phyloP scores from a whole-genome alignment of 352 stramenopile genomes.

The Globisporangium nodosum region DNA sequence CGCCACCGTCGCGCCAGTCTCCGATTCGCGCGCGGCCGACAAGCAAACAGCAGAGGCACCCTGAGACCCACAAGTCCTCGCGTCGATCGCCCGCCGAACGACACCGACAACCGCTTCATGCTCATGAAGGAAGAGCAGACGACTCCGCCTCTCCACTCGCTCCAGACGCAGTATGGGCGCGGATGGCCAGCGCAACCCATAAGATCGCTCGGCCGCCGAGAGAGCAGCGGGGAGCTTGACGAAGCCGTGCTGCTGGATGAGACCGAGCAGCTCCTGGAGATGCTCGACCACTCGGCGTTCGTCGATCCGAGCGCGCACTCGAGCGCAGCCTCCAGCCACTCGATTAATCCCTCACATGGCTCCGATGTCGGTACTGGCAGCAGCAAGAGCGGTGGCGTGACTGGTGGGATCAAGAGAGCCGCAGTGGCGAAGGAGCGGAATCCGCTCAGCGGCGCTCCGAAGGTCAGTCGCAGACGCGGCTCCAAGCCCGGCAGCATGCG shows the following conservation, averaged over 20 bases:
- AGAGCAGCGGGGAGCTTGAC: neutral
- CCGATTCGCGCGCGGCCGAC: neutral
- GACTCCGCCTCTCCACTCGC: neutral
- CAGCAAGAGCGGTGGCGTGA: neutral
- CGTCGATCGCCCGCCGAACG: neutral
- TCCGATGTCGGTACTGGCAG: neutral
- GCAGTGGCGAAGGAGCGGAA: neutral
- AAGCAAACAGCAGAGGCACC: neutral
- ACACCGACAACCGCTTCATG: neutral
- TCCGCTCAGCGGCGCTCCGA: neutral
- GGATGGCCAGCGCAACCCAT: neutral
- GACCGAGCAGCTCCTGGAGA: slow-evolving; percentile 2
- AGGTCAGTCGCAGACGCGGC: neutral
- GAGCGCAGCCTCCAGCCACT: neutral
- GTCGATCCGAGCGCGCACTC: neutral
- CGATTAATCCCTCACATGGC: neutral
- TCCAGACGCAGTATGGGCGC: neutral
- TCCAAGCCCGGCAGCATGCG: slow-evolving; percentile 9
- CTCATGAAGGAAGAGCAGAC: neutral
- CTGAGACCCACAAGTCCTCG: neutral
- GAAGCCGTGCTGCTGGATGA: neutral
- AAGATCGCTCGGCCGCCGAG: too few relatives aligned
- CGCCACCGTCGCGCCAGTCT: neutral
- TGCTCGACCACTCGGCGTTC: neutral
- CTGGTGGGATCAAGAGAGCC: neutral